These are phyloP conservation scores for Dictyostelium firmibasis DNA, from an alignment of 78 protist genomes.

Conservation along the genomic window DNA sequence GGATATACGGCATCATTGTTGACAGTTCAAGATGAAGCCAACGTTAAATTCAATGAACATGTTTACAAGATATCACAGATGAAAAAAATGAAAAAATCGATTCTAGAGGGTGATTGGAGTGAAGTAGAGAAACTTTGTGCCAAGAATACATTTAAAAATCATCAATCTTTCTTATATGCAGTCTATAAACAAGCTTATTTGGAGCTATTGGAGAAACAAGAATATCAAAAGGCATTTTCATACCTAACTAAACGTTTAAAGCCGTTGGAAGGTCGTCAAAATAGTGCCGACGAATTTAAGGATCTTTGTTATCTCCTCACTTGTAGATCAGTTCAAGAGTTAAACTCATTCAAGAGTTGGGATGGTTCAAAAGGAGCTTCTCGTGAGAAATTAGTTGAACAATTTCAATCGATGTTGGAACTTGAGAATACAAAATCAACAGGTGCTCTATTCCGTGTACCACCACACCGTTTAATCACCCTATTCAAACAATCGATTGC, in stretches of 20 bases:
- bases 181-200: constrained; percentile 90
- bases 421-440: constrained; percentile 55
- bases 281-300: constrained; percentile 81
- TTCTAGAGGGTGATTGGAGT: constrained; percentile 89
- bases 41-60: constrained; percentile 58
- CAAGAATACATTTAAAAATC: constrained; percentile 12
- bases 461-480: constrained; percentile 61
- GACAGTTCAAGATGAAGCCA: constrained; percentile 89
- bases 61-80: constrained; percentile 1
- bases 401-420: constrained; percentile 62
- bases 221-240: constrained; percentile 82
- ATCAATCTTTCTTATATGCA: constrained; percentile 81
- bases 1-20: constrained; percentile 82
- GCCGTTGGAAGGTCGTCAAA: constrained; percentile 84
- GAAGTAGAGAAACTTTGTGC: constrained; percentile 86
- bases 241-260: constrained; percentile 84
- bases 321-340: constrained; percentile 82
- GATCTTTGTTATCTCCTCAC: constrained; percentile 90
- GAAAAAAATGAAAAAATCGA: constrained; percentile 75
- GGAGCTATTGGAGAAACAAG: constrained; percentile 85
- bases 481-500: constrained; percentile 87
- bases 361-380: constrained; percentile 59
- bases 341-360: constrained; percentile 74
- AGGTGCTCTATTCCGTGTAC: constrained; percentile 23
- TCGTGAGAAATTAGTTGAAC: constrained; percentile 69